Evolutionary conservation across 2,329 filamentous ascomycete species (phyloP), one percentile per base, ranked within the genome.

Genomic region (Colletotrichum lini): DNA sequence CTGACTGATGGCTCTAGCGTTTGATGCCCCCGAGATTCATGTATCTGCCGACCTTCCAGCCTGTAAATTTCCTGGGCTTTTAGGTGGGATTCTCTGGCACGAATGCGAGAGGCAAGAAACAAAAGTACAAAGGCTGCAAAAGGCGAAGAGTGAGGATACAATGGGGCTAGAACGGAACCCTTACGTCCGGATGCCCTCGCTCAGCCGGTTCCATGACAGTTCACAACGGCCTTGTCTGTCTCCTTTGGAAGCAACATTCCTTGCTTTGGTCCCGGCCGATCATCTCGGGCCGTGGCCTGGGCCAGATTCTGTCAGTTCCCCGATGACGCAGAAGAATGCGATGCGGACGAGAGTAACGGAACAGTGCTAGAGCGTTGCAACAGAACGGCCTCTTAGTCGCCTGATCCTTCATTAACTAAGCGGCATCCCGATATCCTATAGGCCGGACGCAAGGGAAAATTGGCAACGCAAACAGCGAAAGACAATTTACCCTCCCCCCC

Each of bases 251-350:
- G 38, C n/a, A 40, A 3, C 45, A 50, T 40, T 61, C 16, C n/a
- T 23, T 5, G 18, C 9, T 15, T 47, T 45, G 58, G 30, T 5
- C 45, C 30, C 16, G 2, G 10, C n/a, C 9, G 35, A 26, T n/a
- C 4, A 54, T n/a, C 18, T 63, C 60, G 60, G 49, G 23, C 49
- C 60, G 60, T 21, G 60, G 60, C n/a, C 60, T 53, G 38, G 35
- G 7, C 16, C 60, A 44, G 9, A 42, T 8, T 8, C 30, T 8
- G 52, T 10, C 18, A 10, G 30, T 8, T 7, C 9, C 8, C 5
- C 18, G 7, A 56, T 15, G 30, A 40, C n/a, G 49, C 35, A 26
- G 26, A 44, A 16, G 56, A 26, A 16, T n/a, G 7, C 7, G 16
- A 44, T 10, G 35, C n/a, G 7, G 18, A 6, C 30, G 4, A 4